Evolutionary conservation across 1,284 basidiomycete genomes (phyloP), one percentile per base, ranked within the genome.

Genomic region (Ceratobasidium papillatum): DNA sequence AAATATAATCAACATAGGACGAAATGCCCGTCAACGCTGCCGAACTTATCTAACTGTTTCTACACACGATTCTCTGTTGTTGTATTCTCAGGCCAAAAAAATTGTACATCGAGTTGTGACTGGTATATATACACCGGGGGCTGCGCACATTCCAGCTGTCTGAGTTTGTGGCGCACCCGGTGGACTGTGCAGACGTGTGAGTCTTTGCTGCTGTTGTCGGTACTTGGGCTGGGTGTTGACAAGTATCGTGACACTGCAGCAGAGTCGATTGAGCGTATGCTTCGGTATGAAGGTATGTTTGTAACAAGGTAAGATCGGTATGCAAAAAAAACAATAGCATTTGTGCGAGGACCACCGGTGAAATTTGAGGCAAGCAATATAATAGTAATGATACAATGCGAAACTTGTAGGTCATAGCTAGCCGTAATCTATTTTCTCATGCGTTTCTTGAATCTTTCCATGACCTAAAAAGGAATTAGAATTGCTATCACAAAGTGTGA

Each of bases 11-110:
- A 77, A 78, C 76, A 17, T 78, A 94, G 92, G 94, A 96, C 80
- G 94, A 96, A 86, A 96, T 96, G 94, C 94, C 94, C 4, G 93
- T 96, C 77, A 95, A 95, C 81, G 93, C 94, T 74, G 92, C 93
- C 45, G 94, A 95, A 80, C 88, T 94, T 76, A 94, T 94, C 79
- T 94, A 81, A 85, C 32, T 71, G 68, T 51, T 63, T 71, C 17
- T 49, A 43, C 41, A 52, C 49, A 61, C 32, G 45, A 47, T 47
- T 41, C n/a, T 59, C 74, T 56, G 32, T 62, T 54, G 49, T 61
- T 76, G 43, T 72, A 61, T 38, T 36, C 38, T 41, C 56, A 56
- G 69, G 43, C 45, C 8, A 47, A 56, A 72, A 47, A 59, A 43
- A 72, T 61, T 72, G 56, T 62, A 72, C 49, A 56, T 56, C 45